phyloP scores from a whole-genome alignment of 2,329 filamentous ascomycete species.

The Dactylellina sp. region DNA sequence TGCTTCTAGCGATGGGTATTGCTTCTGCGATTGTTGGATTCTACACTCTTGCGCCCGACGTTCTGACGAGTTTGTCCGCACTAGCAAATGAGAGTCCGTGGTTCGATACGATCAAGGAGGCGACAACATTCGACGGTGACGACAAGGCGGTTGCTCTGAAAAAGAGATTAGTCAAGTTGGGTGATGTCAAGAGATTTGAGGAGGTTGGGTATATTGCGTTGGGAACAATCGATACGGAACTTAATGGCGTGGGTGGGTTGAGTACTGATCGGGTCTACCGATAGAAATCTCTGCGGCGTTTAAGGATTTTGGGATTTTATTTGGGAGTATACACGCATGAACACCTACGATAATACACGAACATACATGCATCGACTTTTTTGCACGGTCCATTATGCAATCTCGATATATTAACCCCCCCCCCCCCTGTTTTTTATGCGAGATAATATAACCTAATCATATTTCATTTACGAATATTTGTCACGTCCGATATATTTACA shows the following conservation, averaged over 20 bases:
- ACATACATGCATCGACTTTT: no score
- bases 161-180: slow-evolving; percentile 28
- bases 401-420: no score
- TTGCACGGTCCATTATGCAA: no score
- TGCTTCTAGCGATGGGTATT: slow-evolving; percentile 41
- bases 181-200: slow-evolving; percentile 48
- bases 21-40: slow-evolving; percentile 31
- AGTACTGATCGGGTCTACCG: slow-evolving; percentile 45
- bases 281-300: neutral
- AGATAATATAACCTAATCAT: no score
- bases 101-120: slow-evolving; percentile 53
- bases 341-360: no score
- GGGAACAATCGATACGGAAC: slow-evolving; percentile 44
- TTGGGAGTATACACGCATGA: neutral
- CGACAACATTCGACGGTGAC: slow-evolving; percentile 44
- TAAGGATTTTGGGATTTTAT: neutral
- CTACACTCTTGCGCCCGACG: slow-evolving; percentile 35
- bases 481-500: neutral
- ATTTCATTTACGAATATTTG: no score
- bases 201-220: slow-evolving; percentile 48
- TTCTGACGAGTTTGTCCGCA: slow-evolving; percentile 40
- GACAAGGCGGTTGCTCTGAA: slow-evolving; percentile 45
- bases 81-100: slow-evolving; percentile 41
- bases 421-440: no score
- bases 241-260: slow-evolving; percentile 21